A percentile compares a stretch with the other conserved stretches of the same genome.
These are phyloP conservation scores for Geranium incanum DNA, from an alignment of 441 rosid genomes.

Conservation along the genomic window DNA sequence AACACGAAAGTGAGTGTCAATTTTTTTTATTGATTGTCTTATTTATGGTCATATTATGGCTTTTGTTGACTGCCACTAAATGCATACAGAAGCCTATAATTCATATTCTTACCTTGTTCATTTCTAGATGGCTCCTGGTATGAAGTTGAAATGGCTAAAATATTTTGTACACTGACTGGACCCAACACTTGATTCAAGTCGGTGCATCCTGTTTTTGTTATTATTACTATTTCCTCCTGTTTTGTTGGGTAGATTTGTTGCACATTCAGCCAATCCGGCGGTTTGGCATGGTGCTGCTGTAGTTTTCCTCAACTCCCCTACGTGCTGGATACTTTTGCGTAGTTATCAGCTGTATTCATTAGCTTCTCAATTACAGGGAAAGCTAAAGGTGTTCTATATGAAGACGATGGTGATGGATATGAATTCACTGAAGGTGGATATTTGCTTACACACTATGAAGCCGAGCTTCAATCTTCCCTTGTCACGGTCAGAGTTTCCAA, in stretches of 20 bases:
- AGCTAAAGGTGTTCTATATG: constrained; percentile 70
- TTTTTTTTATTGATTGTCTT: neutral
- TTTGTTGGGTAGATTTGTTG: constrained; percentile 1
- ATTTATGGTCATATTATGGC: constrained; percentile 3
- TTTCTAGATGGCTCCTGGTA: constrained; percentile 6
- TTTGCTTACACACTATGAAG: constrained; percentile 58
- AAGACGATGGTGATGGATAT: constrained; percentile 91
- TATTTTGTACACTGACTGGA: neutral
- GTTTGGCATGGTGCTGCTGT: constrained; percentile 4
- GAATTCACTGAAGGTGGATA: constrained; percentile 58
- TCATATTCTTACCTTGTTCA: neutral
- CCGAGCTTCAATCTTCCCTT: constrained; percentile 52
- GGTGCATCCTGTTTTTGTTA: neutral
- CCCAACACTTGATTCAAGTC: neutral
- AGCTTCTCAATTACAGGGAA: constrained; percentile 44
- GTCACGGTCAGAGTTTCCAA: constrained; percentile 55
- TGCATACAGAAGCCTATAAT: neutral
- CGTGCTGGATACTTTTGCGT: neutral
- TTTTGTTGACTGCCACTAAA: neutral
- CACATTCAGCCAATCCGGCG: neutral
- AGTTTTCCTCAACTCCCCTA: constrained; percentile 6
- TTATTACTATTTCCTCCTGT: neutral
- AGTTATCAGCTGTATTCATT: constrained; percentile 2
- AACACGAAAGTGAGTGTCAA: neutral
- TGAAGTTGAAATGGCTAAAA: neutral